phyloP scores from a whole-genome alignment of 768 basidiomycete species.

The Naganishia vaughanmartiniae region DNA sequence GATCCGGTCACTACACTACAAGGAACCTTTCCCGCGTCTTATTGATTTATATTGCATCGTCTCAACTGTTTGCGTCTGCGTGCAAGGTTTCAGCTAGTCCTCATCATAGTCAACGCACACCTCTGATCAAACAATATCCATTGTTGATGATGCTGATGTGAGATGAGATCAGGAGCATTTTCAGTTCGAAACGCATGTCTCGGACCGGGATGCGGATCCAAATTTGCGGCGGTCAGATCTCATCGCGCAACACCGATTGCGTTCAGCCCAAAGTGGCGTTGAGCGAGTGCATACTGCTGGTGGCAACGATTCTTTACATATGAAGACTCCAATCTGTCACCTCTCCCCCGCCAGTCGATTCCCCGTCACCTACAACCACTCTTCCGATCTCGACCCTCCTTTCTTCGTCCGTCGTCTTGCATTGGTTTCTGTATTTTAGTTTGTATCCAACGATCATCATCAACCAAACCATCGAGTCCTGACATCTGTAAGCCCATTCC shows the following conservation, averaged over 20 bases:
- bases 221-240: background rate
- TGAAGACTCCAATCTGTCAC: background rate
- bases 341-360: too few relatives aligned
- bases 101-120: too few relatives aligned
- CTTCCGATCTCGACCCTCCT: background rate
- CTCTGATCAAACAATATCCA: too few relatives aligned
- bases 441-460: background rate
- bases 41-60: too few relatives aligned
- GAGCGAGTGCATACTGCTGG: background rate
- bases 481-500: background rate
- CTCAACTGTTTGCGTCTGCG: too few relatives aligned
- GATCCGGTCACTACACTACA: background rate
- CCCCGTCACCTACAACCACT: background rate
- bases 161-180: too few relatives aligned
- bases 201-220: slow-evolving; percentile 3
- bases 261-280: background rate
- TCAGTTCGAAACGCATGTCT: background rate
- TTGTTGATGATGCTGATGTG: too few relatives aligned
- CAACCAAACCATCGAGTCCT: background rate
- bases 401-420: background rate
- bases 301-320: background rate
- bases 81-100: too few relatives aligned
- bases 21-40: too few relatives aligned
- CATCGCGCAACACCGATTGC: slow-evolving; percentile 2
- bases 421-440: background rate